phyloP scores from a whole-genome alignment of 2,329 filamentous ascomycete species.

The Paecilomyces sp. region DNA sequence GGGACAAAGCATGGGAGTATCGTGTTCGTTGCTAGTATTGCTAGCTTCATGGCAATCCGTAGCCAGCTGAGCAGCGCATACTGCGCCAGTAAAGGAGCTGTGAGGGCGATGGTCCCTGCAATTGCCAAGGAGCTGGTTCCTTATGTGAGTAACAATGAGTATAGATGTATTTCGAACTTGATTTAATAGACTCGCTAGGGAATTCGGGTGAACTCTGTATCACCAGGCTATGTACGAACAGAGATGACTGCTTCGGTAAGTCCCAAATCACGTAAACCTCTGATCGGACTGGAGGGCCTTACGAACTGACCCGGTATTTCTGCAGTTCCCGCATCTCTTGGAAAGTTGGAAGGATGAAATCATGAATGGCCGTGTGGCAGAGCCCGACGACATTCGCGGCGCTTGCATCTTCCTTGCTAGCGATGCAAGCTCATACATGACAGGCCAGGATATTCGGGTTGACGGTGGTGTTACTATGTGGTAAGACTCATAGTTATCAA shows the following conservation, averaged over 20 bases:
- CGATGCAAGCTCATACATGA: constrained; percentile 41
- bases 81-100: constrained; percentile 43
- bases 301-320: background rate
- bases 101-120: constrained; percentile 40
- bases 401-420: constrained; percentile 44
- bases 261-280: background rate
- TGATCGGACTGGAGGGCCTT: background rate
- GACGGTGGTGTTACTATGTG: constrained; percentile 38
- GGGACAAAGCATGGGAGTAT: constrained; percentile 47
- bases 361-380: constrained; percentile 41
- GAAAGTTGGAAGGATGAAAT: constrained; percentile 45
- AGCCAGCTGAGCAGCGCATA: constrained; percentile 44
- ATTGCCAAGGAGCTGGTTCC: constrained; percentile 40
- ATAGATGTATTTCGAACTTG: background rate
- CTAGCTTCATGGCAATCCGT: constrained; percentile 44
- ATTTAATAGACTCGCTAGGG: constrained; percentile 17
- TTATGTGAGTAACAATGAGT: constrained; percentile 19
- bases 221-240: constrained; percentile 32
- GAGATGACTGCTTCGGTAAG: constrained; percentile 27
- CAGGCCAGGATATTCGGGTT: constrained; percentile 40
- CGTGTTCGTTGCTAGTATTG: constrained; percentile 48
- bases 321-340: constrained; percentile 38
- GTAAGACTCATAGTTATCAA: constrained; percentile 11
- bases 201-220: constrained; percentile 38
- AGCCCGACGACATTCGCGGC: constrained; percentile 45